Percentiles rank a stretch among this genome's conserved stretches.
phyloP scores from a whole-genome alignment of 257 asterid species.

The Rehmannia glutinosa region DNA sequence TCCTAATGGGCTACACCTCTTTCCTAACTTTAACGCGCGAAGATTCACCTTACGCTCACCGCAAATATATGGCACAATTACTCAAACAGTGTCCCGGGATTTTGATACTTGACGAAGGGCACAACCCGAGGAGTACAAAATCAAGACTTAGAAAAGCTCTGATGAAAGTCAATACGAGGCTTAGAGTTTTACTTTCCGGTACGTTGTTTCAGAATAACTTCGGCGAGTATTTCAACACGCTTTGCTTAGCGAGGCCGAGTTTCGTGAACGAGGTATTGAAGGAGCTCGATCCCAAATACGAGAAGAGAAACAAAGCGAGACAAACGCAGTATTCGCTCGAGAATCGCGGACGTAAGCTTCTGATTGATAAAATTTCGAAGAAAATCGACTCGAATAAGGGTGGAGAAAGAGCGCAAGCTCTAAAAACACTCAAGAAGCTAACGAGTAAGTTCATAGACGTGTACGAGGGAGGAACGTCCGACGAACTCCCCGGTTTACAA shows the following conservation, averaged over 20 bases:
- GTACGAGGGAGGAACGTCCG: constrained; percentile 81
- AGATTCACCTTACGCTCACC: constrained; percentile 89
- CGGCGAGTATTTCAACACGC: constrained; percentile 98
- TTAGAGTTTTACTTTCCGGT: constrained; percentile 85
- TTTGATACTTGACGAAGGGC: constrained; percentile 90
- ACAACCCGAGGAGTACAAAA: constrained; percentile 95
- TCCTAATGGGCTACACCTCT: constrained; percentile 96
- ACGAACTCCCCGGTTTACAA: constrained; percentile 83
- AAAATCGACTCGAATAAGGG: constrained; percentile 67
- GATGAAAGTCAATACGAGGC: constrained; percentile 89
- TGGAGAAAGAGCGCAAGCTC: constrained; percentile 67
- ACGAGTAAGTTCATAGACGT: constrained; percentile 78
- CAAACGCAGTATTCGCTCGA: constrained; percentile 61
- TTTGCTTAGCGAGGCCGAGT: constrained; percentile 70
- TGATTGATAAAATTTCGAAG: constrained; percentile 75
- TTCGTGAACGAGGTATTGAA: constrained; percentile 79
- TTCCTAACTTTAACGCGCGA: constrained; percentile 84
- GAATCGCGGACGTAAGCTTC: constrained; percentile 76
- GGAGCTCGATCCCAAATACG: constrained; percentile 86
- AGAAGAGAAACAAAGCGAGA: constrained; percentile 54
- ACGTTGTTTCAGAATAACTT: constrained; percentile 92
- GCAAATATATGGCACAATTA: constrained; percentile 93
- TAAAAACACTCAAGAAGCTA: constrained; percentile 64
- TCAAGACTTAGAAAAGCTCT: constrained; percentile 83
- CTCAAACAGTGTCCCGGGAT: constrained; percentile 91